Evolutionary conservation across 352 stramenopile genomes (phyloP), one percentile per base, ranked within the genome.

Genomic region (Phytophthora brassicae): DNA sequence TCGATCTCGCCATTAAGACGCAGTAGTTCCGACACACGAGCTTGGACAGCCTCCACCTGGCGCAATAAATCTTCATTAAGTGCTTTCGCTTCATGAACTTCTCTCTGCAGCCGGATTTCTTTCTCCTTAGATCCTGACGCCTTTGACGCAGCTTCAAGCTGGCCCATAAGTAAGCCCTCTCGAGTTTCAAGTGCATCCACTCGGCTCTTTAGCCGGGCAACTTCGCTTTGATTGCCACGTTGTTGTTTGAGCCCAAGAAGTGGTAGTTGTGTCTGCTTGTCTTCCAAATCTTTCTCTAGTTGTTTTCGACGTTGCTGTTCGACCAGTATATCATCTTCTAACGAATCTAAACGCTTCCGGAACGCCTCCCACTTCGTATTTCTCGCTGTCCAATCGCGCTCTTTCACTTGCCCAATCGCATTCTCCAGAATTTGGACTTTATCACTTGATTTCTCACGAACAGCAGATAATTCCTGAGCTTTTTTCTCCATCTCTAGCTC

Each of bases 331-430:
- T 89, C 85, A 6, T 81, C 75, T 64, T 92, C 85, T 1, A 94
- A 43, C 6, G 66, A 59, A 35, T 92, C 77, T 4, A 94, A 64
- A 2, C 86, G 83, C 51, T 81, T 89, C 29, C 77, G 76, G 63
- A 94, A 92, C 17, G 74, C 71, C 6, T 90, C 83, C 70, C 78
- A 89, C 28, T 85, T 88, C 4, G 76, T 66, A 38, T 89, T 88
- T 26, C 80, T 72, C n/a, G 67, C 72, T 6, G 69, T 77, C 50
- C 77, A 65, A 41, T 94, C 86, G 3, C 77, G 78, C 48, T 86
- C 70, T 23, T 86, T 79, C 12, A 88, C 62, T 22, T 86, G 60
- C 2, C 46, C 52, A n/a, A 90, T 64, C 6, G 74, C 68, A 12
- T 66, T 66, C 51, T 89, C 75, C 1, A 90, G 50, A 19, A 78